Evolutionary conservation across 169 alveolate species (phyloP).

Genomic region (Sarcocystis neurona): DNA sequence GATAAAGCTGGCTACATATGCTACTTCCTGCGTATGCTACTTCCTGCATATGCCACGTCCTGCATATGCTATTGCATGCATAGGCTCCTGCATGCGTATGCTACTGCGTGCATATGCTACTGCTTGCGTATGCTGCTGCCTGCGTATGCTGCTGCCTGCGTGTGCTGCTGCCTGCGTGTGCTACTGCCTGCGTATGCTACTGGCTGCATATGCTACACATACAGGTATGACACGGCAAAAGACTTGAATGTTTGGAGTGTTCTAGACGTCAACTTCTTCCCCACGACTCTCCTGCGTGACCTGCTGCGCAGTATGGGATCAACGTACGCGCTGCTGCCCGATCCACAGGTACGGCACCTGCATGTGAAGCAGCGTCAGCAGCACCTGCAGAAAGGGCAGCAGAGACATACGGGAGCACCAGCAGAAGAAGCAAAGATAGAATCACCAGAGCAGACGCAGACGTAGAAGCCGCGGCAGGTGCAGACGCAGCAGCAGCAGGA

Average conservation of each 20-base stretch:
- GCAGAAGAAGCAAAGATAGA: not conserved
- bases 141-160: too few relatives aligned
- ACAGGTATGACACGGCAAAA: conserved; percentile 52
- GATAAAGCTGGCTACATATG: too few relatives aligned
- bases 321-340: conserved; percentile 55
- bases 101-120: too few relatives aligned
- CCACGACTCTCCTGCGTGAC: conserved; percentile 36
- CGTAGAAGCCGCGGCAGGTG: not conserved
- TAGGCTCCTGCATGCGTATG: too few relatives aligned
- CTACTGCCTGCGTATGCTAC: too few relatives aligned
- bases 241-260: conserved; percentile 48
- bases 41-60: too few relatives aligned
- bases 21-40: too few relatives aligned
- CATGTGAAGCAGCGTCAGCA: not conserved
- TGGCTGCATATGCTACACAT: too few relatives aligned
- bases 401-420: not conserved
- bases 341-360: conserved; percentile 22
- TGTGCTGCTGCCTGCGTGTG: too few relatives aligned
- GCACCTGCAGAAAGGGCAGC: not conserved
- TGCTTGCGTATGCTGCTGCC: too few relatives aligned
- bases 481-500: conserved; percentile 2
- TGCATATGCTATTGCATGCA: too few relatives aligned
- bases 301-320: conserved; percentile 56
- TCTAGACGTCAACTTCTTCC: conserved; percentile 49
- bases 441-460: not conserved